Evolutionary conservation across 1,284 basidiomycete species (phyloP).

Genomic region (Vanrija humicola): DNA sequence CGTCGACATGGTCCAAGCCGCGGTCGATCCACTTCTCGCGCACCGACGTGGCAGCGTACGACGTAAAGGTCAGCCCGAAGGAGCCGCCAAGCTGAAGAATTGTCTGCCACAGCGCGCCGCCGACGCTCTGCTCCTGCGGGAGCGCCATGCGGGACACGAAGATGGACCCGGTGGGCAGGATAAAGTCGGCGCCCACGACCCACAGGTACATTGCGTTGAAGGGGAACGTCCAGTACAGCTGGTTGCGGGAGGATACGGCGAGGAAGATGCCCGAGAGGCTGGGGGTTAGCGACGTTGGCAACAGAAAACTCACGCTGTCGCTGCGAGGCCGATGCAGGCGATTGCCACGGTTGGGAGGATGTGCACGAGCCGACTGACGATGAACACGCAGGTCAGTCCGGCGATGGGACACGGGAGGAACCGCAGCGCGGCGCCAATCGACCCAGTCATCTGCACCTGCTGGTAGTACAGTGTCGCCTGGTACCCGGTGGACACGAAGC

Average conservation of each 20-base stretch:
- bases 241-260: slow-evolving; percentile 58
- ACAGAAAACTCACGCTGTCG: slow-evolving; percentile 33
- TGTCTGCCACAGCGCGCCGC: slow-evolving; percentile 49
- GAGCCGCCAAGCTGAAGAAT: slow-evolving; percentile 59
- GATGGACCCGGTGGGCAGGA: slow-evolving; percentile 64
- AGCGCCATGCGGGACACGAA: slow-evolving; percentile 64
- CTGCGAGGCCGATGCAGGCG: slow-evolving; percentile 60
- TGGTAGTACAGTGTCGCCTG: slow-evolving; percentile 17
- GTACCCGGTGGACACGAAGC: slow-evolving; percentile 48
- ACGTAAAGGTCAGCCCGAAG: slow-evolving; percentile 65
- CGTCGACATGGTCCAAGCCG: slow-evolving; percentile 13
- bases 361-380: slow-evolving; percentile 30
- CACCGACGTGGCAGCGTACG: slow-evolving; percentile 57
- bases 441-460: slow-evolving; percentile 11
- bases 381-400: slow-evolving; percentile 61
- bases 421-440: slow-evolving; percentile 63
- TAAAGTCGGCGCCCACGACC: slow-evolving; percentile 70
- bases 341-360: slow-evolving; percentile 8
- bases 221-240: slow-evolving; percentile 10
- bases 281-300: too few species aligned
- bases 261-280: slow-evolving; percentile 63
- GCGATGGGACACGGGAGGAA: slow-evolving; percentile 68
- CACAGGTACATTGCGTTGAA: slow-evolving; percentile 49
- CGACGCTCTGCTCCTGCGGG: slow-evolving; percentile 67
- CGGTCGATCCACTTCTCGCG: slow-evolving; percentile 8